Evolutionary conservation across 2,329 filamentous ascomycete genomes (phyloP), one percentile per base, ranked within the genome.

Genomic region (Leptographium lundbergii): DNA sequence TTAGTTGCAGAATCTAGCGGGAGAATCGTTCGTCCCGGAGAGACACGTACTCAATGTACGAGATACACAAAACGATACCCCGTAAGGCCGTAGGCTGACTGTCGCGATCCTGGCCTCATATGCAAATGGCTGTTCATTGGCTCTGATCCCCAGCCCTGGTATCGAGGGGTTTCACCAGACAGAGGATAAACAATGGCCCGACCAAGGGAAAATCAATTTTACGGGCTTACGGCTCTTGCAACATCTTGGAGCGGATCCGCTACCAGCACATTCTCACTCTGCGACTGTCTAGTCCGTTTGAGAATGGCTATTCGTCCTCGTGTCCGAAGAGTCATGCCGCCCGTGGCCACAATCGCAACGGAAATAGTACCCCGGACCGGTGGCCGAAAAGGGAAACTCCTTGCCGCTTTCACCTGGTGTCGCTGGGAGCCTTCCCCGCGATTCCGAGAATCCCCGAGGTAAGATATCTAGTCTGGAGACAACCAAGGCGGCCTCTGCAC

Each of bases 371-470:
- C 42, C 42, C 42, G 42, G 42, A 45, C 17, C 19, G 6, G 42
- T 45, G 42, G 19, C 47, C 47, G 24, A 25, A 50, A 24, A 29
- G 32, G 25, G 50, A 5, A 24, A 50, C 7, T 50, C 10, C 11
- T 50, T 9, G n/a, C 22, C 10, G 19, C 17, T 7, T 6, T 47
- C n/a, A 24, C 42, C 13, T 4, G 22, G 22, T 24, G 45, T n/a
- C n/a, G 45, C 45, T 48, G n/a, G 45, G 22, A 25, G 47, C 47
- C 24, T 25, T 24, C 47, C 48, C 55, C 56, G 59, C 36, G 52
- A 55, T 58, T 45, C 59, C 59, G 59, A 60, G 59, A 60, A 51
- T 6, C 51, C 29, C 59, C 59, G 59, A 60, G 39, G 6, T 29
- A 19, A 57, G 48, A 5, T n/a, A 19, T 51, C 25, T 29, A 11